These are phyloP conservation scores for Ascochyta pisi DNA, from an alignment of 2,329 filamentous ascomycete species.

Conservation along the genomic window DNA sequence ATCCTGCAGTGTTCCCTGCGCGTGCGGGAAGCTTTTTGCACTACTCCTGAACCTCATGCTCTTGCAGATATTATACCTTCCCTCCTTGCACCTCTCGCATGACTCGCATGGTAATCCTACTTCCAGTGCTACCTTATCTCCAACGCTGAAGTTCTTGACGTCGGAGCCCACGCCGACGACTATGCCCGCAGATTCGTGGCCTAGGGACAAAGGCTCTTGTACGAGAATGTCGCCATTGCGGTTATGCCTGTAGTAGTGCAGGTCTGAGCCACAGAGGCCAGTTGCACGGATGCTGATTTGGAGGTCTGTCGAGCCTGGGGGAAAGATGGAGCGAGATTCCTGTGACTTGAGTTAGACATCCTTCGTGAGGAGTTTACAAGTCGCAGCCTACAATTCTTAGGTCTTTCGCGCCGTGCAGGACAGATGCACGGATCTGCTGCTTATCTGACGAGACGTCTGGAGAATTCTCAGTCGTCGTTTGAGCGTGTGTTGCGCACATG, in stretches of 20 bases:
- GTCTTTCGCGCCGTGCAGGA: conserved; percentile 68
- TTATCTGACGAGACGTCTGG: conserved; percentile 33
- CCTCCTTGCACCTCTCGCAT: conserved; percentile 62
- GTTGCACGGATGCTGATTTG: conserved; percentile 70
- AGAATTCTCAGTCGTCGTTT: conserved; percentile 28
- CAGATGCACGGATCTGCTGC: conserved; percentile 56
- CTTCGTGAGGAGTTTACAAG: background rate
- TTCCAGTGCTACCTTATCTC: conserved; percentile 91
- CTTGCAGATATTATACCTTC: conserved; percentile 68
- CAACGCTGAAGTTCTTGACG: conserved; percentile 69
- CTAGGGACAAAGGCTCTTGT: conserved; percentile 80
- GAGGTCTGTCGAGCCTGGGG: conserved; percentile 62
- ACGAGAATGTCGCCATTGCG: conserved; percentile 87
- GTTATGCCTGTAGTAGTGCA: conserved; percentile 87
- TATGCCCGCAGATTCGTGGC: conserved; percentile 79
- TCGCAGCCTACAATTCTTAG: conserved; percentile 59
- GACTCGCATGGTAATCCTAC: conserved; percentile 83
- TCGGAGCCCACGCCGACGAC: conserved; percentile 72
- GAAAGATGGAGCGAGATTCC: conserved; percentile 60
- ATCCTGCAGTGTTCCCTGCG: conserved; percentile 69
- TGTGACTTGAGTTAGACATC: conserved; percentile 39
- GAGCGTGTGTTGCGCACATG: conserved; percentile 7
- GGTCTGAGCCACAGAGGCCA: conserved; percentile 74
- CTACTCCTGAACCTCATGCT: conserved; percentile 65
- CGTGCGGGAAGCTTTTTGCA: conserved; percentile 67